Conservation (phyloP, 306 rosid species). For the Hippophae rhamnoides region DNA sequence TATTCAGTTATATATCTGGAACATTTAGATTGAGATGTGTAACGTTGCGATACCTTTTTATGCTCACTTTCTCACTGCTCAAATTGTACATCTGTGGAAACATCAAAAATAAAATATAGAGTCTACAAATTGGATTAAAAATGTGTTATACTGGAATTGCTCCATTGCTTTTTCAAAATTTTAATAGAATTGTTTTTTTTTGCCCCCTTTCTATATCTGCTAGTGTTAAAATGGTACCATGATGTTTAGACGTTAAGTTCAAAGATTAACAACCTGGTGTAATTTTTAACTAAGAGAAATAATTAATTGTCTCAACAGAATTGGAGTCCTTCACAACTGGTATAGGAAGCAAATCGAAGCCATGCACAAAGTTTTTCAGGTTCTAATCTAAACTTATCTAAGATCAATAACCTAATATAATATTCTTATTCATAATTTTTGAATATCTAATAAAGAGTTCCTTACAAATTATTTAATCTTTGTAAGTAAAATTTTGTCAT, state of each 20-base stretch:
- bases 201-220: not conserved
- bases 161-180: not conserved
- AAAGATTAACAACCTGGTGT: slow-evolving; percentile 36
- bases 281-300: slow-evolving; percentile 55
- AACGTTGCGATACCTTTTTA: no score
- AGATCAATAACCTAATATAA: slow-evolving; percentile 46
- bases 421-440: slow-evolving; percentile 23
- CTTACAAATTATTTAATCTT: slow-evolving; percentile 8
- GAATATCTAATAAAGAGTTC: slow-evolving; percentile 20
- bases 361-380: slow-evolving; percentile 99
- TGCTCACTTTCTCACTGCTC: no score
- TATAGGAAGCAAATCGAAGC: slow-evolving; percentile 98
- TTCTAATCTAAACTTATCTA: slow-evolving; percentile 86
- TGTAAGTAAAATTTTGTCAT: slow-evolving; percentile 33
- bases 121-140: no score
- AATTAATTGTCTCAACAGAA: slow-evolving; percentile 97
- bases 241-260: slow-evolving; percentile 26
- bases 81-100: no score
- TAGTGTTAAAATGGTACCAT: slow-evolving; percentile 15
- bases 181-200: slow-evolving; percentile 6
- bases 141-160: no score
- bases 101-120: no score
- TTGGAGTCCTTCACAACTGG: slow-evolving; percentile 71
- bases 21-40: no score
- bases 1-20: no score